Evolutionary conservation across 176 grass and related monocot genomes (phyloP).

Genomic region (Rhynchospora breviuscula): DNA sequence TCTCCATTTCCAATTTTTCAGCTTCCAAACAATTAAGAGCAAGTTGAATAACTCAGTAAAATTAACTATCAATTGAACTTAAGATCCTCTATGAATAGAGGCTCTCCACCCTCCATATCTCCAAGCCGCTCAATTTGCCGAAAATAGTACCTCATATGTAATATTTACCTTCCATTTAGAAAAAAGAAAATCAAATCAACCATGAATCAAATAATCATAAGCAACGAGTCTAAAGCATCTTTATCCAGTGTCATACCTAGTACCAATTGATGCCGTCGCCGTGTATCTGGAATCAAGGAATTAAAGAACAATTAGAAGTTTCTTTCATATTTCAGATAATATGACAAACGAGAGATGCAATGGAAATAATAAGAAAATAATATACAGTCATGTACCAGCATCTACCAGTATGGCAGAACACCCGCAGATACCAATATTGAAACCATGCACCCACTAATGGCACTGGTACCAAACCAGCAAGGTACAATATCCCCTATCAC

Average conservation of each 20-base stretch:
- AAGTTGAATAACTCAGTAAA: conserved; percentile 15
- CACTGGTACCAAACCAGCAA: not conserved
- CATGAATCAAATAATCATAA: conserved; percentile 30
- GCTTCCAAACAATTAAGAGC: conserved; percentile 22
- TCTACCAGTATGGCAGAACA: not conserved
- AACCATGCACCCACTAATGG: not conserved
- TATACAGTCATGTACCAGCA: not conserved
- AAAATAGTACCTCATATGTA: conserved; percentile 71
- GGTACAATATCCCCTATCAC: not conserved
- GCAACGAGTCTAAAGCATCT: conserved; percentile 16
- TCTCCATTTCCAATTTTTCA: conserved; percentile 52
- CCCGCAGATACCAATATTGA: not conserved
- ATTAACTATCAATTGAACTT: conserved; percentile 61
- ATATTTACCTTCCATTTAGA: conserved; percentile 44
- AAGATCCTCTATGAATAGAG: conserved; percentile 71
- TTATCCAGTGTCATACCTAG: conserved; percentile 41
- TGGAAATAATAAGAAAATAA: not conserved
- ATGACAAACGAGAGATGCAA: not conserved
- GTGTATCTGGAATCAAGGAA: conserved; percentile 32
- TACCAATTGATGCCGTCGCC: conserved; percentile 35
- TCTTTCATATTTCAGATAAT: not conserved
- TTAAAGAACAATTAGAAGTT: not conserved
- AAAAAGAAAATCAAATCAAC: conserved; percentile 27
- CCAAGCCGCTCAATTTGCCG: conserved; percentile 52
- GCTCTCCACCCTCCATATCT: conserved; percentile 60